Evolutionary conservation across 139 green algal species (phyloP), one percentile per base, ranked within the genome.

Genomic region (Raphidocelis subcapitata): DNA sequence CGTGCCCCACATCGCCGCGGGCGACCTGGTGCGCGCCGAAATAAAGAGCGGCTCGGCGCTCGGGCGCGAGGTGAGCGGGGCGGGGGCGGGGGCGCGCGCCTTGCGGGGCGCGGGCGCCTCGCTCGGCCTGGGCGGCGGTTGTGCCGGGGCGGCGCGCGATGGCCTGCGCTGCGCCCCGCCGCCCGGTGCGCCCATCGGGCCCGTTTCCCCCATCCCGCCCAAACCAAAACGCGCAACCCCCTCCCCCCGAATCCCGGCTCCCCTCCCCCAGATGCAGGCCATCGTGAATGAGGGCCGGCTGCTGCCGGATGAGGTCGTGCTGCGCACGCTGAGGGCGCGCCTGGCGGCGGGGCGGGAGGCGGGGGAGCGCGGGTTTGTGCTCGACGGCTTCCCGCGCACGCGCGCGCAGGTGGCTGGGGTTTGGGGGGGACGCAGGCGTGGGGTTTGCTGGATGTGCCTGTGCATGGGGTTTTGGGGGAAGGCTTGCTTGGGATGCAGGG

Each of bases 301-400:
- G 51, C 73, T 99, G 4, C 86, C 94, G 14, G 94, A 99, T 75
- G 69, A 79, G 0, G 68, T 96, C 21, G 88, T 99, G 2, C 65
- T 97, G 29, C 83, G 93, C 72, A 68, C 96, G 35, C 64, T 97
- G 28, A 62, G 88, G 14, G 55, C 75, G 23, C 78, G 90, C 18
- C 63, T 98, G 56, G 73, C 79, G 18, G 21, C 54, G 8, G 88
- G 81, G 1, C 60, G 55, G 1, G 62, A 26, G 8, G 54, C 66
- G 3, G 87, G 87, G 16, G 86, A 94, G 69, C 28, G 52, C 5
- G 96, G 96, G 23, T 97, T 97, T 65, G 78, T 99, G 28, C 80
- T 99, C 23, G 96, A 99, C 79, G 96, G 96, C 37, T 99, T 97
- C 61, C 95, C n/a, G n/a, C n/a, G n/a, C n/a, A n/a, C n/a, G n/a